These are phyloP conservation scores for Rhododendron simsii DNA, from an alignment of 148 eudicot genomes.

Conservation along the genomic window DNA sequence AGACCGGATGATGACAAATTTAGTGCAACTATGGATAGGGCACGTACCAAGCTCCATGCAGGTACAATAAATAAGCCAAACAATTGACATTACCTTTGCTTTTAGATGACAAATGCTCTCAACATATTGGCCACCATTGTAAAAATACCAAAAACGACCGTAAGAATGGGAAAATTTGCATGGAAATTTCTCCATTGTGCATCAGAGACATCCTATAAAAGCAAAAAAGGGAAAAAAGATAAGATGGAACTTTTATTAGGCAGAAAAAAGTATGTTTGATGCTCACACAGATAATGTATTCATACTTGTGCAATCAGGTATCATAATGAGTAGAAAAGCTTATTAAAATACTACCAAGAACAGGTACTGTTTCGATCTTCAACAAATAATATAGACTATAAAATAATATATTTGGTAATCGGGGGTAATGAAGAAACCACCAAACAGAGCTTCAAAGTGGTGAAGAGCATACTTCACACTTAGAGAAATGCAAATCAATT, in stretches of 20 bases:
- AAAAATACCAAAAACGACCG: conserved; percentile 64
- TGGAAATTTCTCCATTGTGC: conserved; percentile 93
- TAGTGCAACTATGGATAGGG: neutral
- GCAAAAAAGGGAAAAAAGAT: neutral
- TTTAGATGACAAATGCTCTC: conserved; percentile 44
- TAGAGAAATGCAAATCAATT: neutral
- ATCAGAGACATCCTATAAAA: conserved; percentile 75
- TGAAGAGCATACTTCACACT: too few relatives aligned
- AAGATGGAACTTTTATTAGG: neutral
- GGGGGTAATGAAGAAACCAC: neutral
- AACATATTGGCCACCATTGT: conserved; percentile 51
- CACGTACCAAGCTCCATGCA: conserved; percentile 88
- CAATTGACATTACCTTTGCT: conserved; percentile 71
- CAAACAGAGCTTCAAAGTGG: neutral
- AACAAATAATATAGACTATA: neutral
- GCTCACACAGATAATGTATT: neutral
- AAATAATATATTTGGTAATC: neutral
- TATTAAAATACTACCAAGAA: neutral
- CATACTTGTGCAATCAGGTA: neutral
- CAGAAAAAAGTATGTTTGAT: neutral
- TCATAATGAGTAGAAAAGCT: neutral
- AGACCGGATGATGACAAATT: neutral
- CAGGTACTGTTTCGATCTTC: neutral
- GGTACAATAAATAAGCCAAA: conserved; percentile 60
- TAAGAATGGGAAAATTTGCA: conserved; percentile 66